These are phyloP conservation scores for Tillandsia fasciculata DNA, from an alignment of 176 grass and related monocot species.

Conservation along the genomic window DNA sequence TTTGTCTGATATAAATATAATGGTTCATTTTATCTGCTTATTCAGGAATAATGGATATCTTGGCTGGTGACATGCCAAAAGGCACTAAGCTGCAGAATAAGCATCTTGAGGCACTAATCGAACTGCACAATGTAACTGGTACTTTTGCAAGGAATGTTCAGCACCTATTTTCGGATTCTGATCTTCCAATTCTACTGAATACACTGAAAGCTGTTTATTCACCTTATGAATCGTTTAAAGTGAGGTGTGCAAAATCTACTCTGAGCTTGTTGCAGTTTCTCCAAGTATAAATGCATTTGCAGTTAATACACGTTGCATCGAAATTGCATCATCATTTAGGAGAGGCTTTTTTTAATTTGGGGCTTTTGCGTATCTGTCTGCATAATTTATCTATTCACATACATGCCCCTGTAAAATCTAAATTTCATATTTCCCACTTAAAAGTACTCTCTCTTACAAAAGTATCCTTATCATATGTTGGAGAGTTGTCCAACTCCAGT, in stretches of 20 bases:
- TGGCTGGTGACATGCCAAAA: conserved; percentile 93
- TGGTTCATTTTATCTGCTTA: conserved; percentile 22
- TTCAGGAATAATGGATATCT: conserved; percentile 86
- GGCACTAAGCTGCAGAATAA: conserved; percentile 80
- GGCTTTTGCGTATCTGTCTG: too few species aligned
- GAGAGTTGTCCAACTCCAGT: not conserved
- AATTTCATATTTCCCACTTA: too few species aligned
- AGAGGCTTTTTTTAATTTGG: not conserved
- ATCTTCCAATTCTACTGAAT: conserved; percentile 62
- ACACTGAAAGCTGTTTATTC: conserved; percentile 92
- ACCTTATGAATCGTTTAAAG: conserved; percentile 91
- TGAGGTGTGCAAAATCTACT: conserved; percentile 37
- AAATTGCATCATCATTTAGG: not conserved
- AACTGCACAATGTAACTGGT: conserved; percentile 91
- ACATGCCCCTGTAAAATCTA: too few species aligned
- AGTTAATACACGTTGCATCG: not conserved
- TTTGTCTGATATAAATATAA: not conserved
- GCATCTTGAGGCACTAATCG: conserved; percentile 80
- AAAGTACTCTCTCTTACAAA: not conserved
- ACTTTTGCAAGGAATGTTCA: conserved; percentile 92
- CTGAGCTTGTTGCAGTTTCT: not conserved
- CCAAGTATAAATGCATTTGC: not conserved
- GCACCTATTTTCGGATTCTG: conserved; percentile 87
- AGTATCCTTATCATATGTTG: not conserved
- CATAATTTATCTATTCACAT: too few species aligned